These are phyloP conservation scores for Colletotrichum sojae DNA, from an alignment of 2,329 filamentous ascomycete genomes.

Conservation along the genomic window DNA sequence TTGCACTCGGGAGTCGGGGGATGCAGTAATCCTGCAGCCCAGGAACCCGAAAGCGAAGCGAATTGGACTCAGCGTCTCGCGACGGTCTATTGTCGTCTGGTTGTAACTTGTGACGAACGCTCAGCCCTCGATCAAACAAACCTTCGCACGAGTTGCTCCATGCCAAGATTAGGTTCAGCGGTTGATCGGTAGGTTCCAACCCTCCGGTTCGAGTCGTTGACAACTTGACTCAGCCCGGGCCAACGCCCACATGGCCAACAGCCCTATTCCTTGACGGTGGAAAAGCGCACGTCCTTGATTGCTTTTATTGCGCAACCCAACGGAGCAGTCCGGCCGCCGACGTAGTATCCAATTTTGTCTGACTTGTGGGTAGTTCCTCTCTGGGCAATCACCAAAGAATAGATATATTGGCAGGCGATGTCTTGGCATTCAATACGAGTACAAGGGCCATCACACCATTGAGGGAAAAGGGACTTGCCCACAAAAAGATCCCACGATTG, in stretches of 20 bases:
- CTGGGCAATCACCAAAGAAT: neutral
- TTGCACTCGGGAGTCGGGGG: neutral
- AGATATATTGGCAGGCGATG: neutral
- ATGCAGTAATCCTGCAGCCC: no score
- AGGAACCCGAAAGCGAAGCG: neutral
- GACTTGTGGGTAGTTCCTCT: neutral
- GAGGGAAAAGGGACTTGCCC: neutral
- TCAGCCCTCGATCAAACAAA: no score
- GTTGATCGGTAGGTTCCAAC: no score
- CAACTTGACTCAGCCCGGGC: neutral
- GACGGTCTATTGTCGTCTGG: no score
- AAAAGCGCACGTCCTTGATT: neutral
- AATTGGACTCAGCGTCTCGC: no score
- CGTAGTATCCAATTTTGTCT: neutral
- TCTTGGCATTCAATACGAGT: slow-evolving; percentile 8
- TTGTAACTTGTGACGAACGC: no score
- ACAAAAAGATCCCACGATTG: neutral
- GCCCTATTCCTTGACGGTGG: neutral
- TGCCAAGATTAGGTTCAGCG: no score
- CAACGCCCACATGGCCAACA: neutral
- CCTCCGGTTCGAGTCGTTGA: neutral
- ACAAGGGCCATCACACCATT: slow-evolving; percentile 1
- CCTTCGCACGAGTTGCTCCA: no score
- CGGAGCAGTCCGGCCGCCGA: neutral
- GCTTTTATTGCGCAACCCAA: neutral